Conservation (phyloP, 805 yeast genomes). For the Pichia californica region DNA sequence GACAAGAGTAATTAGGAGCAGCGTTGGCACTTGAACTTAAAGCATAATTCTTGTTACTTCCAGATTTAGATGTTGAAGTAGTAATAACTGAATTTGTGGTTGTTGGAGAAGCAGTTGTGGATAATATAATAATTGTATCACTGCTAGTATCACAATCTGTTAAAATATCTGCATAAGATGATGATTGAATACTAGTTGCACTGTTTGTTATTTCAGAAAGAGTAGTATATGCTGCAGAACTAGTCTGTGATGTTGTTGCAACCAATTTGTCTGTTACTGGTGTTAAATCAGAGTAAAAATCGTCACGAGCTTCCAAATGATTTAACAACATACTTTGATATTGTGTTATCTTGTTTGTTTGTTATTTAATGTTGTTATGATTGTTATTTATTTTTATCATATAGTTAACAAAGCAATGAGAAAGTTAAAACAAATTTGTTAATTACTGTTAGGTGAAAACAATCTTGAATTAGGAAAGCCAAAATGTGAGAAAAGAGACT, state of each 20-base stretch:
- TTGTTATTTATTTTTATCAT: too few relatives aligned
- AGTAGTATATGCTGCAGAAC: neutral
- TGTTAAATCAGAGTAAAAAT: slow-evolving; percentile 9
- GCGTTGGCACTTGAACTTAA: neutral
- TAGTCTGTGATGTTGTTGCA: neutral
- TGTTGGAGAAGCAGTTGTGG: neutral
- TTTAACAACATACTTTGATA: neutral
- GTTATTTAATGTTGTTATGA: too few relatives aligned
- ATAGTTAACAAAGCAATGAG: too few relatives aligned
- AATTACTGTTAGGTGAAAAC: too few relatives aligned
- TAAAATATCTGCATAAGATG: neutral
- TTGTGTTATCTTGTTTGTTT: neutral
- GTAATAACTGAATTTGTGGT: neutral
- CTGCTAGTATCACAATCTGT: neutral
- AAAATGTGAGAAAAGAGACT: too few relatives aligned
- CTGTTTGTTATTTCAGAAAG: neutral
- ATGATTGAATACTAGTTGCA: too few relatives aligned
- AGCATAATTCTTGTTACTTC: neutral
- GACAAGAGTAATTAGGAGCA: neutral
- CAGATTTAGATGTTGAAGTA: neutral
- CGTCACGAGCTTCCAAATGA: neutral
- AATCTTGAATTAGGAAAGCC: too few relatives aligned
- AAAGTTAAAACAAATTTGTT: neutral
- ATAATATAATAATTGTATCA: neutral
- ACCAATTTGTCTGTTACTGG: slow-evolving; percentile 6